Conservation (phyloP, 1,139 yeast species). For the Yamadazyma sp. region DNA sequence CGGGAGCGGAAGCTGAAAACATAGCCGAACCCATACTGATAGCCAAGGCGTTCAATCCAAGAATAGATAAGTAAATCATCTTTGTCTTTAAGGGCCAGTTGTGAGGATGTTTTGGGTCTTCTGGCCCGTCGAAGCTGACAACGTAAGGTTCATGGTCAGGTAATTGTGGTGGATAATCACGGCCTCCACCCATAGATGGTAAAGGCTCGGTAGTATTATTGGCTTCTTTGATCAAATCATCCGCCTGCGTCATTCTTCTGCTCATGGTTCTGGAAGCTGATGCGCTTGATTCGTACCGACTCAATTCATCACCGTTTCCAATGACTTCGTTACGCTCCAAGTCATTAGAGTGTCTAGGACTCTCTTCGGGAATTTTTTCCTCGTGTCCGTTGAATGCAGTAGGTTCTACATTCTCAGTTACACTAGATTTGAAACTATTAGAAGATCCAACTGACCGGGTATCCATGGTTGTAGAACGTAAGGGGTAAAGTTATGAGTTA, state of each 20-base stretch:
- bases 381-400: too few relatives aligned
- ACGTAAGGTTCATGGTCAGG: conserved; percentile 32
- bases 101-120: conserved; percentile 48
- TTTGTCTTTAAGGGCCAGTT: conserved; percentile 41
- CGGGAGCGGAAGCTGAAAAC: conserved; percentile 28
- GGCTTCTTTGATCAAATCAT: conserved; percentile 26
- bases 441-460: too few relatives aligned
- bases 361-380: too few relatives aligned
- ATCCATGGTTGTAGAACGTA: too few relatives aligned
- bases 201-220: conserved; percentile 25
- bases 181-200: conserved; percentile 32
- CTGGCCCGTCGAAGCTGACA: conserved; percentile 40
- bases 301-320: conserved; percentile 25
- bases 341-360: not conserved
- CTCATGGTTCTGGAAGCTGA: conserved; percentile 27
- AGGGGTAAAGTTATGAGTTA: too few relatives aligned
- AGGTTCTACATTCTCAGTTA: too few relatives aligned
- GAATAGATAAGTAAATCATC: conserved; percentile 22
- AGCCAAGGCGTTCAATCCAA: conserved; percentile 31
- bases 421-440: too few relatives aligned
- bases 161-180: conserved; percentile 32
- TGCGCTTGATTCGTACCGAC: conserved; percentile 27
- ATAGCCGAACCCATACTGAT: conserved; percentile 50
- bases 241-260: conserved; percentile 35
- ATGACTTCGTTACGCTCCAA: conserved; percentile 5